Evolutionary conservation across 108 stramenopile species (phyloP).

Genomic region (Cyclotella sp.): DNA sequence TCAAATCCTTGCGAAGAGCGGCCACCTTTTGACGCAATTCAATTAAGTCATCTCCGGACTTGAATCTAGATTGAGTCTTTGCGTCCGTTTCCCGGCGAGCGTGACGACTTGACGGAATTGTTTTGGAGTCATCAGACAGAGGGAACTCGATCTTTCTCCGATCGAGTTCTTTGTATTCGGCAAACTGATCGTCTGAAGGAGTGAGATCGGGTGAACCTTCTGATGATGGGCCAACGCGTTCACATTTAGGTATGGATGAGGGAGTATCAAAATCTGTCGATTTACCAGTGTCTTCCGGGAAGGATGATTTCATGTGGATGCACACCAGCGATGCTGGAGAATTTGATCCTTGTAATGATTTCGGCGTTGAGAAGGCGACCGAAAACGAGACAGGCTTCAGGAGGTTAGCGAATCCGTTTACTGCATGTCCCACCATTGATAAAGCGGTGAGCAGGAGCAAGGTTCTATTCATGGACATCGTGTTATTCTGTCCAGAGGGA

Average conservation of each 20-base stretch:
- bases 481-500: too few species aligned
- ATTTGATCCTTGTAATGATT: background rate
- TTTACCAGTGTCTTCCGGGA: background rate
- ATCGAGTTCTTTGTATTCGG: background rate
- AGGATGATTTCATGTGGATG: background rate
- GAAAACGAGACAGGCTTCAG: background rate
- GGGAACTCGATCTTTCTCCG: background rate
- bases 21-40: constrained; percentile 58
- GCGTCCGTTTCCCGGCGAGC: constrained; percentile 26
- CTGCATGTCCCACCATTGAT: background rate
- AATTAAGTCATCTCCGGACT: constrained; percentile 63
- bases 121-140: background rate
- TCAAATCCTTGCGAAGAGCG: constrained; percentile 32
- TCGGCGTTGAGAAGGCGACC: background rate
- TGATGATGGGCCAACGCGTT: background rate
- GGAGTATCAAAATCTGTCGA: background rate
- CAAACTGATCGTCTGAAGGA: background rate
- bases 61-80: constrained; percentile 38
- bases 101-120: constrained; percentile 1
- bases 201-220: background rate
- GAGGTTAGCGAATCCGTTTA: background rate
- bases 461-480: background rate
- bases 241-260: background rate
- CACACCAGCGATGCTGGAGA: background rate
- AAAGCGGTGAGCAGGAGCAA: background rate